Evolutionary conservation across 2,329 filamentous ascomycete genomes (phyloP).

Genomic region (Botrytis aclada): DNA sequence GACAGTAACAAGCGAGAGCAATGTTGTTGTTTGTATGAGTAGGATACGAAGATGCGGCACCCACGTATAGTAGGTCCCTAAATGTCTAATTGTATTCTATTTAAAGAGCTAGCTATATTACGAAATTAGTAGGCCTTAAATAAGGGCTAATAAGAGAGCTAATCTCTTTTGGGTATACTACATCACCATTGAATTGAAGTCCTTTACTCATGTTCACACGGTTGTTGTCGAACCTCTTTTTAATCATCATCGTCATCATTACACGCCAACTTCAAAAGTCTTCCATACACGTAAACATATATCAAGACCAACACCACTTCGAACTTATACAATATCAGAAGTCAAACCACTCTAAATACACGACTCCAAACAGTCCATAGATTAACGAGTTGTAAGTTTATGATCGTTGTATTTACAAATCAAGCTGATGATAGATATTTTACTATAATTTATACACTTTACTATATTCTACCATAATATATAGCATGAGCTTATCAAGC

Average conservation of each 20-base stretch:
- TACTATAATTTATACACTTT: not conserved
- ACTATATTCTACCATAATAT: accelerated
- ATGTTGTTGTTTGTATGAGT: not conserved
- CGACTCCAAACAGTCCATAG: no score
- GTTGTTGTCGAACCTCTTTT: not conserved
- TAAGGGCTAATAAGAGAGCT: no score
- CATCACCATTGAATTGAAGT: no score
- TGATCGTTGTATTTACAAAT: no score
- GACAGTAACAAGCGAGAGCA: not conserved
- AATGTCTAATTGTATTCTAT: no score
- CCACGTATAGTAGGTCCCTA: no score
- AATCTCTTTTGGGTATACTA: no score
- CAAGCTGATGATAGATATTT: not conserved
- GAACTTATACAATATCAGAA: accelerated
- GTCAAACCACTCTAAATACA: not conserved
- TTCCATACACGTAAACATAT: accelerated
- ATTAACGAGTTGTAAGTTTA: accelerated
- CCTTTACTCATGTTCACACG: no score
- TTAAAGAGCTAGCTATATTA: no score
- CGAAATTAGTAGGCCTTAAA: no score
- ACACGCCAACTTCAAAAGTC: no score
- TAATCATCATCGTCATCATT: not conserved
- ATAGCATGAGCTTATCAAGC: accelerated
- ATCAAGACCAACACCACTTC: not conserved
- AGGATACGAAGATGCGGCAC: no score